Percentiles rank a stretch among this genome's conserved stretches.
phyloP scores from a whole-genome alignment of 2,329 filamentous ascomycete genomes.

The Fusarium sororula region DNA sequence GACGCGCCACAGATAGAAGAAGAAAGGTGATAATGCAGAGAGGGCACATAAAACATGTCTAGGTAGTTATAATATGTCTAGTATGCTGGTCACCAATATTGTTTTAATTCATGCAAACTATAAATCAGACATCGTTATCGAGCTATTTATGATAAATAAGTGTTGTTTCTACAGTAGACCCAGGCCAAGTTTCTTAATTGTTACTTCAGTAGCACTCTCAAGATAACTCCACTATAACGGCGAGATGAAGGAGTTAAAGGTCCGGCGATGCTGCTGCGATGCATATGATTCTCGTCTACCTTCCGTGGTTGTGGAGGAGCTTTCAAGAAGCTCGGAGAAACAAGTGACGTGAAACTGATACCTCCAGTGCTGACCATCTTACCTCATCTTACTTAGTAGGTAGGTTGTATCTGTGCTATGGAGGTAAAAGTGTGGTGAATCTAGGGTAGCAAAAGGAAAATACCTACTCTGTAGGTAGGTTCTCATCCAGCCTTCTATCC shows the following conservation, averaged over 20 bases:
- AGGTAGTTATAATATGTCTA: not conserved
- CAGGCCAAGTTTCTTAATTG: not conserved
- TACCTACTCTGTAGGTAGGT: not conserved
- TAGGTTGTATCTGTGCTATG: not conserved
- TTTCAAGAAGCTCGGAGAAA: not conserved
- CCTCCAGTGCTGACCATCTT: not conserved
- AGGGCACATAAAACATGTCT: not conserved
- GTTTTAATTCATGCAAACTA: not conserved
- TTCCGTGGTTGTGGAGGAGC: not conserved
- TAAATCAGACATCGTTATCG: not conserved
- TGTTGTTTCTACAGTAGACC: not conserved
- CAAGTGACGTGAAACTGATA: not conserved
- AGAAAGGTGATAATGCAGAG: not conserved
- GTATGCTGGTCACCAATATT: not conserved
- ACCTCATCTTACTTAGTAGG: not conserved
- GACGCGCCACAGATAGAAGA: not conserved
- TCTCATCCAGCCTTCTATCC: constrained; percentile 18
- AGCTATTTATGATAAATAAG: not conserved
- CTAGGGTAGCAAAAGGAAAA: not conserved
- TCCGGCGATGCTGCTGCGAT: not conserved
- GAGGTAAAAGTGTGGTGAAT: not conserved
- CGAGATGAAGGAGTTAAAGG: constrained; percentile 5
- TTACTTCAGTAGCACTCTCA: not conserved
- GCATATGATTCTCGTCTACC: not conserved
- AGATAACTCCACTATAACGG: not conserved